A percentile compares a stretch with the other conserved stretches of the same genome.
These are phyloP conservation scores for Aspergillus hortae DNA, from an alignment of 2,329 filamentous ascomycete species.

Conservation along the genomic window DNA sequence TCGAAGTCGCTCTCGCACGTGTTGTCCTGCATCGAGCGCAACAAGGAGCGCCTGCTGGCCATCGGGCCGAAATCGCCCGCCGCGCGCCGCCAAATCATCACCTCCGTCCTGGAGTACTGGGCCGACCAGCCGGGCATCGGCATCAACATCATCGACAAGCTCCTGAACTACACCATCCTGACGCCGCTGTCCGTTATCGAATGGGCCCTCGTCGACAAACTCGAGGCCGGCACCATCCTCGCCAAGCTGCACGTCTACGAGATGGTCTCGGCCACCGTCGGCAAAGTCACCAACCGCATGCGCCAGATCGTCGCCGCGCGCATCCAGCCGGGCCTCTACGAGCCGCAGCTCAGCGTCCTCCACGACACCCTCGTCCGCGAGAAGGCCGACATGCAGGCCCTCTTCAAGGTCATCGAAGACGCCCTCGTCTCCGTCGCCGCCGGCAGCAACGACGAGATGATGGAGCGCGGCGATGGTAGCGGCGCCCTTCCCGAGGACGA, in stretches of 20 bases:
- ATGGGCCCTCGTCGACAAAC: slow-evolving; percentile 74
- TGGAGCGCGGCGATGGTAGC: slow-evolving; percentile 61
- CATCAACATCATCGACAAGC: slow-evolving; percentile 89
- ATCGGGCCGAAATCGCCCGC: slow-evolving; percentile 71
- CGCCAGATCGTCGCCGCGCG: slow-evolving; percentile 70
- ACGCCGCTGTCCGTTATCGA: slow-evolving; percentile 80
- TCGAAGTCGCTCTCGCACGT: slow-evolving; percentile 96
- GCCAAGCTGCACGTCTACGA: slow-evolving; percentile 78
- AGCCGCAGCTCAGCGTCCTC: slow-evolving; percentile 55
- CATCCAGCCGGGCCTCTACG: slow-evolving; percentile 53
- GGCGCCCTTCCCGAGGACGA: slow-evolving; percentile 53
- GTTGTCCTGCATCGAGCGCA: slow-evolving; percentile 90
- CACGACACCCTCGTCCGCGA: slow-evolving; percentile 68
- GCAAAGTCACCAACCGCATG: slow-evolving; percentile 83
- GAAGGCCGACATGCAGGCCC: slow-evolving; percentile 67
- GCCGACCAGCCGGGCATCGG: slow-evolving; percentile 85
- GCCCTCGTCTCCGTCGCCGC: slow-evolving; percentile 67
- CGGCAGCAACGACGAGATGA: slow-evolving; percentile 69
- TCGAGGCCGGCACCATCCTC: slow-evolving; percentile 64
- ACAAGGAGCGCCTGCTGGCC: slow-evolving; percentile 80
- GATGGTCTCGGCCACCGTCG: slow-evolving; percentile 81
- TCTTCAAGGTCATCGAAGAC: slow-evolving; percentile 80
- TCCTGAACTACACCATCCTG: slow-evolving; percentile 95
- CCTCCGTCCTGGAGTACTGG: slow-evolving; percentile 91
- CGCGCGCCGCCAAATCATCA: slow-evolving; percentile 82